Conservation (phyloP, 352 stramenopile genomes). For the Phytopythium delawarense region DNA sequence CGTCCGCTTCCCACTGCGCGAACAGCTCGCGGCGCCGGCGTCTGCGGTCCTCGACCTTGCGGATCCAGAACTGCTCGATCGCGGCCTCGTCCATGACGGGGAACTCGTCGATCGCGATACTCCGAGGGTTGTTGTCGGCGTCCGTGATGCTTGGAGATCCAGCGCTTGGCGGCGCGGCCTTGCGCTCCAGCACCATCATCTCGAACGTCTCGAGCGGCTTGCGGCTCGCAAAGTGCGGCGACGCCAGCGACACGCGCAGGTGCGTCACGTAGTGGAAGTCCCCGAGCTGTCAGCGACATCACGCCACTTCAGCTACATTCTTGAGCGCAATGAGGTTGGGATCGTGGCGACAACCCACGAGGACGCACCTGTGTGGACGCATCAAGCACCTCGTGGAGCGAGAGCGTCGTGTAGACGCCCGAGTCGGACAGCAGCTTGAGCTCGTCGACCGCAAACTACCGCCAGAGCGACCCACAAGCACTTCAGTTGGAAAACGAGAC, state of each 20-base stretch:
- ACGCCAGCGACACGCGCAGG: slow-evolving; percentile 54
- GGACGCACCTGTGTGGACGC: slow-evolving; percentile 42
- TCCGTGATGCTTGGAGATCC: neutral
- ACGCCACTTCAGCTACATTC: neutral
- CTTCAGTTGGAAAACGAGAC: neutral
- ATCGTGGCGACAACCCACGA: neutral
- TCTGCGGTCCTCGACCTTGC: slow-evolving; percentile 54
- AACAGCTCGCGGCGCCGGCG: slow-evolving; percentile 40
- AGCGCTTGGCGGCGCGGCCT: slow-evolving; percentile 14
- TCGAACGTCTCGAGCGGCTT: slow-evolving; percentile 53
- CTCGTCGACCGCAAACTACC: slow-evolving; percentile 59
- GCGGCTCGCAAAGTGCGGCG: slow-evolving; percentile 67
- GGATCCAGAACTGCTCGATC: slow-evolving; percentile 75
- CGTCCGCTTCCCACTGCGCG: slow-evolving; percentile 33
- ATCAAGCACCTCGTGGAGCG: slow-evolving; percentile 41
- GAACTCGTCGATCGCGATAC: slow-evolving; percentile 83
- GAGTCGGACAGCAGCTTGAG: slow-evolving; percentile 61
- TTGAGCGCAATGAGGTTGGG: no score
- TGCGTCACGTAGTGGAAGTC: slow-evolving; percentile 84
- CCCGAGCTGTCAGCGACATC: slow-evolving; percentile 24
- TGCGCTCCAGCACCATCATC: slow-evolving; percentile 74
- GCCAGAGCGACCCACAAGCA: neutral
- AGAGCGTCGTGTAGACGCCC: slow-evolving; percentile 64
- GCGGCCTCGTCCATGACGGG: slow-evolving; percentile 79
- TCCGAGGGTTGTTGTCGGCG: slow-evolving; percentile 12